A percentile compares a stretch with the other conserved stretches of the same genome.
Evolutionary conservation across 2,329 filamentous ascomycete genomes (phyloP).

Genomic region (Rhexocercosporidium sp.): DNA sequence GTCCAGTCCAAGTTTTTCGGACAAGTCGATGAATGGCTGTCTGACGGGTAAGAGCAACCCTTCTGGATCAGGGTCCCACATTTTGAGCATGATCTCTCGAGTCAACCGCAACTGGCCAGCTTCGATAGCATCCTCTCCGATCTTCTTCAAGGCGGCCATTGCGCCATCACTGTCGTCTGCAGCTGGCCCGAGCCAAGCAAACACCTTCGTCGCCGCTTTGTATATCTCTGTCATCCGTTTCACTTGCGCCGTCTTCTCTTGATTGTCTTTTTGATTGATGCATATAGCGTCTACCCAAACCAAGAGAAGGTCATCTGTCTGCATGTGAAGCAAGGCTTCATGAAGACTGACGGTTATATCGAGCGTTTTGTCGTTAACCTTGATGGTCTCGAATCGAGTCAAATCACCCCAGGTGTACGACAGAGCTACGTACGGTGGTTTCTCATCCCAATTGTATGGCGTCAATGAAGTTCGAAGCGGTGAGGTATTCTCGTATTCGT

Average conservation of each 20-base stretch:
- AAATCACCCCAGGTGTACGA: neutral
- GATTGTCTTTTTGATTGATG: slow-evolving; percentile 25
- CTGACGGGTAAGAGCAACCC: neutral
- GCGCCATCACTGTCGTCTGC: slow-evolving; percentile 17
- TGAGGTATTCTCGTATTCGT: neutral
- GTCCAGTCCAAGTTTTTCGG: slow-evolving; percentile 4
- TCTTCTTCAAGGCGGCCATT: slow-evolving; percentile 7
- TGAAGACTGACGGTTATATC: neutral
- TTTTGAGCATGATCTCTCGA: slow-evolving; percentile 1
- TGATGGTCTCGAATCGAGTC: neutral
- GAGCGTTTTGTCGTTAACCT: neutral
- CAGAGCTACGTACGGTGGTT: neutral
- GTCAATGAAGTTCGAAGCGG: neutral
- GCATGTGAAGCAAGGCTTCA: neutral
- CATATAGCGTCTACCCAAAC: slow-evolving; percentile 27
- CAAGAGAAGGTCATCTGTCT: neutral
- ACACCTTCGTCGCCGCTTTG: slow-evolving; percentile 12
- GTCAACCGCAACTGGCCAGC: slow-evolving; percentile 10
- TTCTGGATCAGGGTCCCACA: slow-evolving; percentile 1
- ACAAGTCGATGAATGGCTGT: slow-evolving; percentile 9
- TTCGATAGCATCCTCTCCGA: slow-evolving; percentile 15
- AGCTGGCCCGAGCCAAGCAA: slow-evolving; percentile 20
- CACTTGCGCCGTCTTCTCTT: slow-evolving; percentile 19
- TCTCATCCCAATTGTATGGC: neutral
- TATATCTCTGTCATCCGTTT: slow-evolving; percentile 24